Evolutionary conservation across 139 green algal species (phyloP), one percentile per base, ranked within the genome.

Genomic region (Haematococcus lacustris): DNA sequence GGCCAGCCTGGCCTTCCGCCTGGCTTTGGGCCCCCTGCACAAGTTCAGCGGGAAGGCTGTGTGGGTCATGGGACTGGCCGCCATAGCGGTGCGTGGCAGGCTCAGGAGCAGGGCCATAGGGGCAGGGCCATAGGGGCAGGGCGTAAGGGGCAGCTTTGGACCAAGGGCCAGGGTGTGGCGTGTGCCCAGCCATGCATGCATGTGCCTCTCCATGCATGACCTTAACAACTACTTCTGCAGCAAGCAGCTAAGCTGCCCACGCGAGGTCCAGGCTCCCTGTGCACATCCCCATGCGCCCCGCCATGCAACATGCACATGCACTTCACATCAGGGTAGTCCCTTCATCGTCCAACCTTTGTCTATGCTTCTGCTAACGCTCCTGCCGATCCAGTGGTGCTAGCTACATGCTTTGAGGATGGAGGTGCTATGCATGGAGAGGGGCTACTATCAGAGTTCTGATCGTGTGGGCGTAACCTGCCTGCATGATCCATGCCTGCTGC

Each of bases 61-160:
- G n/a, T 86, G 76, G 73, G 33, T 78, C 34, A 62, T 72, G 67
- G 80, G 73, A 3, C 66, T 86, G 40, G 76, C 69, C n/a, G n/a
- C n/a, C n/a, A n/a, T n/a, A n/a, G n/a, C n/a, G n/a, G n/a, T n/a
- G n/a, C n/a, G n/a, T n/a, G 6, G 70, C 80, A 41, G 23, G 26
- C 25, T 9, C 32, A 51, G 37, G 47, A 28, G 47, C 47, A 57
- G n/a, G n/a, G n/a, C n/a, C n/a, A n/a, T n/a, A n/a, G n/a, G n/a
- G n/a, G n/a, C n/a, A n/a, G n/a, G n/a, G n/a, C n/a, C n/a, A n/a
- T n/a, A n/a, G n/a, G n/a, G n/a, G n/a, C n/a, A n/a, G n/a, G n/a
- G n/a, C n/a, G 13, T n/a, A n/a, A 28, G 47, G 13, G 47, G 47
- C 21, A 57, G 13, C 13, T 57, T n/a, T 21, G 47, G 13, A 57